Conservation (phyloP, 345 rosid genomes). For the Murraya koenigii region DNA sequence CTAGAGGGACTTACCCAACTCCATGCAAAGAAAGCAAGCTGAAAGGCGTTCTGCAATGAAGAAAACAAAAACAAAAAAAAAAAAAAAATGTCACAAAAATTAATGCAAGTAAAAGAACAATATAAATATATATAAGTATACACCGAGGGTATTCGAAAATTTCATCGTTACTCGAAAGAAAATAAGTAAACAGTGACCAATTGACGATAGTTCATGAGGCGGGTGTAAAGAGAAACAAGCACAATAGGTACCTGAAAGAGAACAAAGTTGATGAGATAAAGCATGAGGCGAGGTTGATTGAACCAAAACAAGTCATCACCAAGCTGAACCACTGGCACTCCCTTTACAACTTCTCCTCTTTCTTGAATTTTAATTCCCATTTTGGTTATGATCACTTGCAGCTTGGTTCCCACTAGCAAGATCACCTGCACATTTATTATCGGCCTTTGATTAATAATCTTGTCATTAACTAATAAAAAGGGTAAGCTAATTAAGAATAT, state of each 20-base stretch:
- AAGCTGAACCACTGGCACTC: conserved; percentile 77
- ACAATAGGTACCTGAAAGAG: conserved; percentile 69
- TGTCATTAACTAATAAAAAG: not conserved
- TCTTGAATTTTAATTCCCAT: conserved; percentile 73
- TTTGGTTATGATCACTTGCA: conserved; percentile 89
- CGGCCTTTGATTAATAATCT: not conserved
- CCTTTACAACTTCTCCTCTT: conserved; percentile 73
- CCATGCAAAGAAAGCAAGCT: conserved; percentile 82
- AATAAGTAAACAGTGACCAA: no score
- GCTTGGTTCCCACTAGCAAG: conserved; percentile 76
- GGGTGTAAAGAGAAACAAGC: not conserved
- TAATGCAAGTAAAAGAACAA: not conserved
- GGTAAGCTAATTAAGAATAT: not conserved
- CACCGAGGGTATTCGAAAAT: no score
- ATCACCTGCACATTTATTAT: conserved; percentile 46
- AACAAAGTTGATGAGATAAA: conserved; percentile 80
- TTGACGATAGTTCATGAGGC: not conserved
- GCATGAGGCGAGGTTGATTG: conserved; percentile 66
- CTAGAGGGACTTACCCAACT: conserved; percentile 55
- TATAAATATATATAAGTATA: not conserved
- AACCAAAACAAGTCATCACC: conserved; percentile 95
- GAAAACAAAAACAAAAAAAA: not conserved
- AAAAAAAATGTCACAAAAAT: not conserved
- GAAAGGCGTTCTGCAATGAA: conserved; percentile 75
- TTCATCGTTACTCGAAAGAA: no score